These are phyloP conservation scores for Nepenthes gracilis DNA, from an alignment of 148 eudicot genomes.

Conservation along the genomic window DNA sequence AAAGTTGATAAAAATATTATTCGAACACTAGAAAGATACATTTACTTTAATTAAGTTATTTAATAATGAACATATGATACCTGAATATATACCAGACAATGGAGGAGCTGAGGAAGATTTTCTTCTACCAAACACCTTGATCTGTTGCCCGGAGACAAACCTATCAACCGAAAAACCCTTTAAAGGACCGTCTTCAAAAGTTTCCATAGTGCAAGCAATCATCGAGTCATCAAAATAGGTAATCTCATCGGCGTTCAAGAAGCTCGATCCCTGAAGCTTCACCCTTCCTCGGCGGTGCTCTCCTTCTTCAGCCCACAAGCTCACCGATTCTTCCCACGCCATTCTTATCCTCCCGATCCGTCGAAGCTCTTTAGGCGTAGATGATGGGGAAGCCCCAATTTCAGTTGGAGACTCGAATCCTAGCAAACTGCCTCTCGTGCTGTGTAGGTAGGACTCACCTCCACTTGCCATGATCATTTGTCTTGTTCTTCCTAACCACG, in stretches of 20 bases:
- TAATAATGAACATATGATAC: background rate
- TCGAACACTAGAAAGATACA: background rate
- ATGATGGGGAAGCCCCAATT: conserved; percentile 8
- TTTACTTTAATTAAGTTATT: background rate
- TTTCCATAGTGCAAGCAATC: conserved; percentile 67
- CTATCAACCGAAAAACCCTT: conserved; percentile 73
- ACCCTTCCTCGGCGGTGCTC: conserved; percentile 58
- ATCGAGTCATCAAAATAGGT: conserved; percentile 64
- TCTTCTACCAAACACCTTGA: conserved; percentile 76
- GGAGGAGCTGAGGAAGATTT: conserved; percentile 18
- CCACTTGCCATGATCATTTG: conserved; percentile 24
- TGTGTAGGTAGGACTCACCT: conserved; percentile 19
- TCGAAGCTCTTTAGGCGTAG: conserved; percentile 24
- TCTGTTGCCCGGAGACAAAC: conserved; percentile 57
- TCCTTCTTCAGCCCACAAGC: conserved; percentile 69
- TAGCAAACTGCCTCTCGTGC: conserved; percentile 23
- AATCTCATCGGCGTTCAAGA: conserved; percentile 61
- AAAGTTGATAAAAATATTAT: no score
- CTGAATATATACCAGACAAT: background rate
- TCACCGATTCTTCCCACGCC: conserved; percentile 85
- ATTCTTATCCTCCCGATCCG: conserved; percentile 59
- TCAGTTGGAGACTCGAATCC: conserved; percentile 30
- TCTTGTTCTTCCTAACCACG: conserved; percentile 27
- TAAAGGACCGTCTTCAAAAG: conserved; percentile 54
- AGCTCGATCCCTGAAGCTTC: conserved; percentile 43